Percentiles rank a stretch among this genome's conserved stretches.
Conservation (phyloP, 2,329 filamentous ascomycete genomes). For the Dactylonectria macrodidyma region DNA sequence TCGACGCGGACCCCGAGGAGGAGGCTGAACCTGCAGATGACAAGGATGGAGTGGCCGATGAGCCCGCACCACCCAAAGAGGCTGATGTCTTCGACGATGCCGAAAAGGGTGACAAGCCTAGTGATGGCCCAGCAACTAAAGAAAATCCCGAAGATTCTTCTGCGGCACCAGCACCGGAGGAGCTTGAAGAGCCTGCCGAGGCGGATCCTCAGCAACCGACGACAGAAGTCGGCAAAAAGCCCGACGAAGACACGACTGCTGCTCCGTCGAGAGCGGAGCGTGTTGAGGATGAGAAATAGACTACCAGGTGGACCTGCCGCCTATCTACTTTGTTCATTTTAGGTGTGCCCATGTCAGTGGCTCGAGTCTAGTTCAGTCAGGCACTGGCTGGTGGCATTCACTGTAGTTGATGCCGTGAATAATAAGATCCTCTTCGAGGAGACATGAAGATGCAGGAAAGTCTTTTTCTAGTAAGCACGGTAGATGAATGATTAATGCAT, state of each 20-base stretch:
- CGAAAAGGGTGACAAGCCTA: slow-evolving; percentile 40
- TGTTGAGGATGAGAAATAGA: slow-evolving; percentile 34
- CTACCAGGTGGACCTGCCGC: slow-evolving; percentile 2
- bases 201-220: slow-evolving; percentile 14
- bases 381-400: background rate
- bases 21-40: slow-evolving; percentile 39
- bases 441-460: slow-evolving; percentile 18
- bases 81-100: slow-evolving; percentile 35
- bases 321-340: slow-evolving; percentile 25
- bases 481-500: slow-evolving; percentile 20
- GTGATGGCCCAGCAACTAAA: slow-evolving; percentile 7
- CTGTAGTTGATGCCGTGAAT: slow-evolving; percentile 26
- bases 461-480: slow-evolving; percentile 11
- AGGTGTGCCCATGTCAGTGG: background rate
- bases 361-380: background rate
- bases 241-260: slow-evolving; percentile 28
- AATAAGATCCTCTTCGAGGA: slow-evolving; percentile 23
- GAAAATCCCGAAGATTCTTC: slow-evolving; percentile 18
- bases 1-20: slow-evolving; percentile 43
- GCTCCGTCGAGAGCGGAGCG: slow-evolving; percentile 23
- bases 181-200: slow-evolving; percentile 13
- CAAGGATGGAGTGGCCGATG: slow-evolving; percentile 19
- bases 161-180: slow-evolving; percentile 18
- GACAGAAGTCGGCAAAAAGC: slow-evolving; percentile 21
- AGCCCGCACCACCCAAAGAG: slow-evolving; percentile 27